Conservation (phyloP, 768 basidiomycete genomes). For the Collybia mongolica region DNA sequence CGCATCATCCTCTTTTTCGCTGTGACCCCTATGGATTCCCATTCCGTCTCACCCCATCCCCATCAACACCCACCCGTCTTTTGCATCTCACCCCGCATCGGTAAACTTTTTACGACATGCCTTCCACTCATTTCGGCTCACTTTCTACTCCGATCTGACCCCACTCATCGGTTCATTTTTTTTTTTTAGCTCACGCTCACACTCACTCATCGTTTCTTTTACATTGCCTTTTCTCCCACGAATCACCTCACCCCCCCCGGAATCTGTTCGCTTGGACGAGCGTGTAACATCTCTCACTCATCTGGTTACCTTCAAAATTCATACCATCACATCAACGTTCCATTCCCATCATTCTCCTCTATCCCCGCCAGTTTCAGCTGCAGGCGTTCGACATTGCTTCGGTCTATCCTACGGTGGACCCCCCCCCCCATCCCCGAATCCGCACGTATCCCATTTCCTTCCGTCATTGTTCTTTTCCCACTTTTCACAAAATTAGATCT, state of each 20-base stretch:
- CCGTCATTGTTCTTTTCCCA: no score
- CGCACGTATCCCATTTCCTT: conserved; percentile 3
- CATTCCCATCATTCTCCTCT: not conserved
- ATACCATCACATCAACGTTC: not conserved
- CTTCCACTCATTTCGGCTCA: not conserved
- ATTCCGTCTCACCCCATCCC: conserved; percentile 4
- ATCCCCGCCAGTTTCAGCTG: not conserved
- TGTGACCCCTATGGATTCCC: not conserved
- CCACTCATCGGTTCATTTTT: conserved; percentile 2
- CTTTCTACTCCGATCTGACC: not conserved
- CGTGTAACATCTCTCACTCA: conserved; percentile 23
- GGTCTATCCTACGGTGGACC: not conserved
- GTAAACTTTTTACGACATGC: not conserved
- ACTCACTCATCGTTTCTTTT: conserved; percentile 4
- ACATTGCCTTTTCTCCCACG: not conserved
- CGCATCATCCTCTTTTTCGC: not conserved
- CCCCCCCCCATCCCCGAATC: not conserved
- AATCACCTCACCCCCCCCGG: conserved; percentile 9
- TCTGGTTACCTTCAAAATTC: not conserved
- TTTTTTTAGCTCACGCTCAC: conserved; percentile 7
- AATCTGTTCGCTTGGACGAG: conserved; percentile 38
- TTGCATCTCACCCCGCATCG: not conserved
- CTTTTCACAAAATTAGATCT: no score
- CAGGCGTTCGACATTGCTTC: no score
- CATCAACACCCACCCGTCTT: not conserved